Evolutionary conservation across 352 stramenopile species (phyloP).

Genomic region (Hyaloperonospora arabidopsidis): DNA sequence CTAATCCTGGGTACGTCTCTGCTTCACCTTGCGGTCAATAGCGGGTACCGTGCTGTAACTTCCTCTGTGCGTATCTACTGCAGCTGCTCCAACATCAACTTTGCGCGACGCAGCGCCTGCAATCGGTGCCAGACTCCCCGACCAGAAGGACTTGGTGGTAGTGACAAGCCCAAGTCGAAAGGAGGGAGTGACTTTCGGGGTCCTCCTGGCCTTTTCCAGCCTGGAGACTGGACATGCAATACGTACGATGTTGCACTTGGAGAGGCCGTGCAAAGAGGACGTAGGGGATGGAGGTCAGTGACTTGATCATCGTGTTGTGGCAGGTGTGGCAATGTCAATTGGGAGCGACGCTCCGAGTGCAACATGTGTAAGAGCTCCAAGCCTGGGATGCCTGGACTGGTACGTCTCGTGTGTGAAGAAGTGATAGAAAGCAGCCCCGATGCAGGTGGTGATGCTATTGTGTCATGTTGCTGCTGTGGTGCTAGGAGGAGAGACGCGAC

Average conservation of each 20-base stretch:
- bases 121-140: slow-evolving; percentile 74
- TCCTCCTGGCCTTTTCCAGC: slow-evolving; percentile 68
- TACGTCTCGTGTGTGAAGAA: too few relatives aligned
- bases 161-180: slow-evolving; percentile 21
- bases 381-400: slow-evolving; percentile 51
- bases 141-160: slow-evolving; percentile 32
- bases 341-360: slow-evolving; percentile 76
- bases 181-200: slow-evolving; percentile 36
- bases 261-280: neutral
- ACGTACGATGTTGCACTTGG: slow-evolving; percentile 43
- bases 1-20: slow-evolving; percentile 56
- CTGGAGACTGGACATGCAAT: slow-evolving; percentile 74
- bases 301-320: neutral
- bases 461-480: slow-evolving; percentile 2
- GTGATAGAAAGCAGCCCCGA: too few relatives aligned
- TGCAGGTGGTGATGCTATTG: neutral
- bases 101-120: slow-evolving; percentile 68
- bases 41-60: neutral
- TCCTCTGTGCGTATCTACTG: neutral
- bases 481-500: slow-evolving; percentile 70
- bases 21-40: neutral
- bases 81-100: slow-evolving; percentile 82
- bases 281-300: too few relatives aligned
- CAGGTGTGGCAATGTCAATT: slow-evolving; percentile 84
- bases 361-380: slow-evolving; percentile 85